Base-by-base conservation (phyloP, 805 yeast genomes). In the Saccharomycopsis schoenii region DNA sequence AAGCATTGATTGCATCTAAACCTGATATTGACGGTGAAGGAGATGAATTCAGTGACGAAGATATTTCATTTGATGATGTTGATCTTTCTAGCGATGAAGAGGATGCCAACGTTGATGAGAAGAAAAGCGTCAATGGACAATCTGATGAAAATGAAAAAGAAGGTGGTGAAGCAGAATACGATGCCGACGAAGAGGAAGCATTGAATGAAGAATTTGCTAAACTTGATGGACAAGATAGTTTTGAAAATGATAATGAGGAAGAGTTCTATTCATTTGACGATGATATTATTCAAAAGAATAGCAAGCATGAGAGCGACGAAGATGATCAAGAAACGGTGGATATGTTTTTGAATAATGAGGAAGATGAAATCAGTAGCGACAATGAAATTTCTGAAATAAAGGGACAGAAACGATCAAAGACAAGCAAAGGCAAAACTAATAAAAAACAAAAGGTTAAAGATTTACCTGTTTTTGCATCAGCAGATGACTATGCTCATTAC, bases 401-500 rank as follows among this genome's bases (percentile, higher is more conserved):
- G 61, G 62, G 9, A 67, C 63, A 6, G 62, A 61, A 59, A 65
- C 64, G 67, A 69, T 25, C 14, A 58, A 66, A 60, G 39, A 43
- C 60, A 54, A 52, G 68, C 58, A 61, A 72, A 65, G 63, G 64
- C 24, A 68, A 68, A 63, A 76, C 74, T 65, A 66, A 77, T 19
- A 83, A 81, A 76, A 83, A 77, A 69, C 73, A 77, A 55, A 84
- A 81, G 71, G 74, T 88, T 68, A 84, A 81, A 68, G 83, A 80
- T 56, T 76, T 92, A 63, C 97, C 97, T 24, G 78, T 84, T 21
- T 92, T 90, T 75, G 97, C 97, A 1, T 85, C 91, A 55, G 96
- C 85, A 10, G 97, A 88, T 51, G 96, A 88, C 64, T 91, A 90
- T 70, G 55, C 60, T 14, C 55, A 61, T 11, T 55, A 58, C 17